Conservation (phyloP, 441 rosid species). For the Flueggea neowawraea region DNA sequence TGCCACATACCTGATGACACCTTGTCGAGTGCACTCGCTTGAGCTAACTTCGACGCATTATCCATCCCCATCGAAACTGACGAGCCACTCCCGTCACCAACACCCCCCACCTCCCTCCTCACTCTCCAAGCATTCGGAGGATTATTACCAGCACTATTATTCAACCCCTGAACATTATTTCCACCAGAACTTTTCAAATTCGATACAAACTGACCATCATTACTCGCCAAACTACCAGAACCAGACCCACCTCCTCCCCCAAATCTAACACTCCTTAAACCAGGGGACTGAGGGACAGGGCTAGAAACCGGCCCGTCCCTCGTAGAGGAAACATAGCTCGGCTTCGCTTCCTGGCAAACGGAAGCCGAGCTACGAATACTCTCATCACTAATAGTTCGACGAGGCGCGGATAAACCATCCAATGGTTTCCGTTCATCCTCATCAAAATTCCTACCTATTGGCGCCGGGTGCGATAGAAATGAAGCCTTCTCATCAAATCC, state of each 20-base stretch:
- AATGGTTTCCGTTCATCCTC: slow-evolving; percentile 27
- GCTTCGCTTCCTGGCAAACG: slow-evolving; percentile 11
- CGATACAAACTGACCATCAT: slow-evolving; percentile 3
- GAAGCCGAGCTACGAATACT: background rate
- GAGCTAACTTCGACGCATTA: slow-evolving; percentile 21
- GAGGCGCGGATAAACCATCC: slow-evolving; percentile 6
- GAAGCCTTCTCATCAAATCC: slow-evolving; percentile 19
- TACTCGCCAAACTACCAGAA: no score
- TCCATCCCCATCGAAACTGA: slow-evolving; percentile 1
- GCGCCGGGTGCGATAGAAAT: slow-evolving; percentile 14
- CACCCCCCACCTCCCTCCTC: slow-evolving; percentile 9
- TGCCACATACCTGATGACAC: no score
- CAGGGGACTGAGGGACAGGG: slow-evolving; percentile 8
- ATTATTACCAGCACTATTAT: slow-evolving; percentile 14
- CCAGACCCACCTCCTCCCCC: background rate
- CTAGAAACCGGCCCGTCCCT: slow-evolving; percentile 18
- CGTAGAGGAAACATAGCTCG: slow-evolving; percentile 5
- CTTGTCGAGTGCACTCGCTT: slow-evolving; percentile 25
- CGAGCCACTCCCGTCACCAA: background rate
- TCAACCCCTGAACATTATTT: slow-evolving; percentile 3
- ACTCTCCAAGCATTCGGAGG: slow-evolving; percentile 19
- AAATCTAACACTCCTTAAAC: slow-evolving; percentile 4
- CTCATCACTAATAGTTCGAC: slow-evolving; percentile 11
- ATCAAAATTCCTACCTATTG: slow-evolving; percentile 27
- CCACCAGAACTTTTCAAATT: slow-evolving; percentile 7